A percentile compares a stretch with the other conserved stretches of the same genome.
These are phyloP conservation scores for Fomitopsis pulvina DNA, from an alignment of 768 basidiomycete genomes.

Conservation along the genomic window DNA sequence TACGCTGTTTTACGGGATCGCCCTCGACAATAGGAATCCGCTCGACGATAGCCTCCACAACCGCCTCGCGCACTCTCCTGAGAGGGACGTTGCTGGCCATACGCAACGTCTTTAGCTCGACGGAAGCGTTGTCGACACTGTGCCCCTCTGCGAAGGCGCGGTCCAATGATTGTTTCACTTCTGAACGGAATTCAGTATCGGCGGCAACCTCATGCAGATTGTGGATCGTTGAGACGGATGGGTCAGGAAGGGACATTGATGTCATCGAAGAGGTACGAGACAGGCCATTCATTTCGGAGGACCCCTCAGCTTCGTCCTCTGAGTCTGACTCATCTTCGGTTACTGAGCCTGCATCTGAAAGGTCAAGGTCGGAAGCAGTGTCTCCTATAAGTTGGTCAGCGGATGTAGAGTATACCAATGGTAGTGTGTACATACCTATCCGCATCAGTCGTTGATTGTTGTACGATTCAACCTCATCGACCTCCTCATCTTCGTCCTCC, in stretches of 20 bases:
- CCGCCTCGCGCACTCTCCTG: constrained; percentile 77
- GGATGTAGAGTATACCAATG: not conserved
- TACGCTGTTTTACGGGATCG: constrained; percentile 51
- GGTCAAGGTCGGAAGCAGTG: constrained; percentile 51
- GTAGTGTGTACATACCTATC: constrained; percentile 42
- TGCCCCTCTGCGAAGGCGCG: constrained; percentile 91
- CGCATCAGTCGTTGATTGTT: constrained; percentile 70
- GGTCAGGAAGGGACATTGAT: constrained; percentile 33
- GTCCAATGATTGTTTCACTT: constrained; percentile 80
- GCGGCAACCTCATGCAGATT: constrained; percentile 35
- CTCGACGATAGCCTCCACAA: constrained; percentile 79
- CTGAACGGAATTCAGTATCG: constrained; percentile 65
- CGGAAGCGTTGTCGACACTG: constrained; percentile 85
- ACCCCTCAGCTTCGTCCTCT: constrained; percentile 30
- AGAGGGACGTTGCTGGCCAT: constrained; percentile 95
- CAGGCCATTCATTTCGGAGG: constrained; percentile 26
- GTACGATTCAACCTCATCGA: constrained; percentile 54
- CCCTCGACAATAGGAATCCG: constrained; percentile 57
- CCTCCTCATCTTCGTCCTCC: constrained; percentile 59
- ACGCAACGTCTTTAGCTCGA: constrained; percentile 92
- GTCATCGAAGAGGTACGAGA: constrained; percentile 43
- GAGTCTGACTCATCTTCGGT: constrained; percentile 45
- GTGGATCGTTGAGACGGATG: constrained; percentile 38
- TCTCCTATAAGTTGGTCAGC: constrained; percentile 40
- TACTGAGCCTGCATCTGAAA: constrained; percentile 53